These are phyloP conservation scores for Litchi chinensis DNA, from an alignment of 345 rosid genomes.

Conservation along the genomic window DNA sequence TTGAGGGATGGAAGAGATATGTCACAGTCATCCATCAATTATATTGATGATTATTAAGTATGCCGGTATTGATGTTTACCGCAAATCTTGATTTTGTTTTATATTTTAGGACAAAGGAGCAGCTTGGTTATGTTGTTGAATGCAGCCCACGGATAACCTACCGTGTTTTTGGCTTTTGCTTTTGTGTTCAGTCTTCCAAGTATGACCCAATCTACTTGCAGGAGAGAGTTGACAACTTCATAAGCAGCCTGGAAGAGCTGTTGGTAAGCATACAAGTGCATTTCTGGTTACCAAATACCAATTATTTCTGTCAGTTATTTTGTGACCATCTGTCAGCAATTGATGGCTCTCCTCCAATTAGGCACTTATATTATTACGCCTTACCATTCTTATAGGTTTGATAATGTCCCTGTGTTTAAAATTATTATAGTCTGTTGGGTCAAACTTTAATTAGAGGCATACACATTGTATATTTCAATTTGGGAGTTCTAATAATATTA, in stretches of 20 bases:
- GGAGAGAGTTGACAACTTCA: conserved; percentile 74
- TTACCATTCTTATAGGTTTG: background rate
- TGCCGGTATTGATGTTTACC: background rate
- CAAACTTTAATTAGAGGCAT: background rate
- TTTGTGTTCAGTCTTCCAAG: conserved; percentile 87
- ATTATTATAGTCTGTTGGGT: background rate
- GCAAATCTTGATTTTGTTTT: conserved; percentile 17
- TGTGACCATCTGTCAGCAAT: background rate
- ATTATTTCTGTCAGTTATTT: background rate
- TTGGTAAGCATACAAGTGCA: conserved; percentile 51
- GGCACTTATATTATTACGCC: background rate
- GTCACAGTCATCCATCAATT: background rate
- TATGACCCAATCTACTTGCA: conserved; percentile 80
- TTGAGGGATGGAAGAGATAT: background rate
- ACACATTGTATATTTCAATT: background rate
- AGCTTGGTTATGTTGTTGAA: conserved; percentile 95
- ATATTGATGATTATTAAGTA: background rate
- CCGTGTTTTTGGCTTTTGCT: conserved; percentile 79
- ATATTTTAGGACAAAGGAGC: conserved; percentile 83
- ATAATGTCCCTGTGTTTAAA: background rate
- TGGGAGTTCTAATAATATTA: background rate
- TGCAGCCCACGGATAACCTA: conserved; percentile 77
- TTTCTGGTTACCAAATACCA: background rate
- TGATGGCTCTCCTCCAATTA: background rate
- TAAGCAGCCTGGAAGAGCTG: conserved; percentile 61